These are phyloP conservation scores for Pneumocystis sp. DNA, from an alignment of 1,139 yeast species.

Conservation along the genomic window DNA sequence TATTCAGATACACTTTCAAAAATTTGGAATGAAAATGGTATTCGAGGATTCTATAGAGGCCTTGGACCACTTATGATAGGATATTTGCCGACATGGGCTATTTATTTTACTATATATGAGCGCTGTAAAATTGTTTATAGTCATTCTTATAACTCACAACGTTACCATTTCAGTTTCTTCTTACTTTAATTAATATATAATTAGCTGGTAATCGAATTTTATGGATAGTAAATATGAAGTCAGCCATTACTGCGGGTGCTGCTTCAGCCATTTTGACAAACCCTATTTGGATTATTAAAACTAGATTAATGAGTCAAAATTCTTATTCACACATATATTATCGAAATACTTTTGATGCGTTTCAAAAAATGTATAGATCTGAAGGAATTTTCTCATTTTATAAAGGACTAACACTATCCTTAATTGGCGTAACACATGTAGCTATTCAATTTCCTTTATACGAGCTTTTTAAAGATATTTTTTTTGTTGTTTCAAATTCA, in stretches of 20 bases:
- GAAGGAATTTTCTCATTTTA: conserved; percentile 82
- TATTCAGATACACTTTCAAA: conserved; percentile 36
- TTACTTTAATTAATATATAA: neutral
- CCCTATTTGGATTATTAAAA: conserved; percentile 96
- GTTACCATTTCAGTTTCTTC: neutral
- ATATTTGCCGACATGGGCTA: conserved; percentile 94
- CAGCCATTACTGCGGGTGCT: conserved; percentile 85
- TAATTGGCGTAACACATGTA: conserved; percentile 81
- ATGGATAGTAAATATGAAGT: conserved; percentile 27
- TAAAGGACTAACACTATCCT: conserved; percentile 78
- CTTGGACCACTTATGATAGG: conserved; percentile 82
- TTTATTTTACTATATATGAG: conserved; percentile 83
- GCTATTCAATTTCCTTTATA: conserved; percentile 97
- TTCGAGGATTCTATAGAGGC: conserved; percentile 76
- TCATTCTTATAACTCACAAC: neutral
- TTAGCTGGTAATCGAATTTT: conserved; percentile 3
- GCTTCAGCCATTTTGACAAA: conserved; percentile 76
- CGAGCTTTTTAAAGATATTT: conserved; percentile 51
- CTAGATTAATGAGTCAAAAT: conserved; percentile 51
- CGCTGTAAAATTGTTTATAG: conserved; percentile 37
- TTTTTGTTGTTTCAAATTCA: conserved; percentile 23
- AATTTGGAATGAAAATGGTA: conserved; percentile 53
- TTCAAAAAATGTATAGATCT: conserved; percentile 53
- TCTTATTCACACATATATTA: conserved; percentile 30
- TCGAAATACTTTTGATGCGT: conserved; percentile 71